Evolutionary conservation across 2,329 filamentous ascomycete species (phyloP).

Genomic region (Fusarium vanettenii): DNA sequence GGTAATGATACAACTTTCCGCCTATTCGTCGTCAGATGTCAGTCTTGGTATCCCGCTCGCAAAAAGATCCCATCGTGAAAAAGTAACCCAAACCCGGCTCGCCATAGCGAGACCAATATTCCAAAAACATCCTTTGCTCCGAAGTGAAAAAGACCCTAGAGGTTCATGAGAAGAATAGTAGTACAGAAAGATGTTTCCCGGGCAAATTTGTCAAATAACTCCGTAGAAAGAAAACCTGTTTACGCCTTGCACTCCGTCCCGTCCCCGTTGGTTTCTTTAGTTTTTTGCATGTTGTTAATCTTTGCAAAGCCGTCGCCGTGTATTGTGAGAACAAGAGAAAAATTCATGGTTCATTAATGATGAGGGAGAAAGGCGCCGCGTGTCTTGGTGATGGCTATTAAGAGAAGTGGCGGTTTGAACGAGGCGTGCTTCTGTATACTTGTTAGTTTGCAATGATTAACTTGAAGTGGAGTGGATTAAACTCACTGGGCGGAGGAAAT

Average conservation of each 20-base stretch:
- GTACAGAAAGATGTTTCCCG: conserved; percentile 45
- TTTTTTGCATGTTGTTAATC: conserved; percentile 32
- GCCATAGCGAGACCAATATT: conserved; percentile 4
- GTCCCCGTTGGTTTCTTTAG: conserved; percentile 27
- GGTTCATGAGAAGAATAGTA: conserved; percentile 45
- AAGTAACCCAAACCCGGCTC: conserved; percentile 12
- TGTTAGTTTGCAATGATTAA: background rate
- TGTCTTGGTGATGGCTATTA: conserved; percentile 18
- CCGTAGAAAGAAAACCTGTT: conserved; percentile 15
- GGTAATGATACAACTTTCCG: conserved; percentile 43
- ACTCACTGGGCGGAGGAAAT: conserved; percentile 68
- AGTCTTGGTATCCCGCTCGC: conserved; percentile 38
- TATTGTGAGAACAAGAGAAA: conserved; percentile 11
- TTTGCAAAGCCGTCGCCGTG: conserved; percentile 22
- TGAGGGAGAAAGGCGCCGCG: conserved; percentile 1
- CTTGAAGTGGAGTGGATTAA: background rate
- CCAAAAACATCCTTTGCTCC: conserved; percentile 19
- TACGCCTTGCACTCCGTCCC: conserved; percentile 25
- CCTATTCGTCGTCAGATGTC: conserved; percentile 31
- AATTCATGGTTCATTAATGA: conserved; percentile 42
- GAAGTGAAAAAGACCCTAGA: conserved; percentile 23
- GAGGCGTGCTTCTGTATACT: conserved; percentile 52
- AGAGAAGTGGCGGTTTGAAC: conserved; percentile 59
- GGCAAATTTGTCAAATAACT: conserved; percentile 22
- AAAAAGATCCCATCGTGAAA: conserved; percentile 24